Conservation (phyloP, 148 eudicot genomes). For the Silene conica region DNA sequence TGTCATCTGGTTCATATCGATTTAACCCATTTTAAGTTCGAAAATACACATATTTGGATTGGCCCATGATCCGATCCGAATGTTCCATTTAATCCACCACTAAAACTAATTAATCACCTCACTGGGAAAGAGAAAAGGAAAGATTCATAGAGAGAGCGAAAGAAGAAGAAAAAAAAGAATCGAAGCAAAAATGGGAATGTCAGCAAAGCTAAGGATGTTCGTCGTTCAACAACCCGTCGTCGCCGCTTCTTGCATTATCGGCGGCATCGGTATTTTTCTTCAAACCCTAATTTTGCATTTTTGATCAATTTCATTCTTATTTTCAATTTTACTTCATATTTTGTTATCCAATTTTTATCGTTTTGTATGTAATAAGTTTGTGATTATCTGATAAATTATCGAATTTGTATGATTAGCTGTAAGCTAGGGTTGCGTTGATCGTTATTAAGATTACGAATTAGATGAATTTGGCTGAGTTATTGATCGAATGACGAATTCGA, state of each 20-base stretch:
- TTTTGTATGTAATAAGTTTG: neutral
- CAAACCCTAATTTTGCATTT: constrained; percentile 23
- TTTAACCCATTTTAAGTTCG: too few relatives aligned
- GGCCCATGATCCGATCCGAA: too few relatives aligned
- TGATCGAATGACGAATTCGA: neutral
- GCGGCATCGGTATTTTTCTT: constrained; percentile 56
- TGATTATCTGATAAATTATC: neutral
- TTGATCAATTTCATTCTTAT: neutral
- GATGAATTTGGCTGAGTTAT: neutral
- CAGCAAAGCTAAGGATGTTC: constrained; percentile 68
- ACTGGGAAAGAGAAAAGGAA: neutral
- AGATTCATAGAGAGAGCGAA: neutral
- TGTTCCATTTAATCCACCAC: too few relatives aligned
- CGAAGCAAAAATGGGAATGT: constrained; percentile 47
- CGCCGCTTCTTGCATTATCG: constrained; percentile 80
- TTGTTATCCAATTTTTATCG: too few relatives aligned
- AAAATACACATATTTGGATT: too few relatives aligned
- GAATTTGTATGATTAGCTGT: neutral
- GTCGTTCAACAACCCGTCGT: constrained; percentile 86
- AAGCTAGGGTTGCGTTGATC: neutral
- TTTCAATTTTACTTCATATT: too few relatives aligned
- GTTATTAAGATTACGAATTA: neutral
- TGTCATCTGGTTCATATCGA: too few relatives aligned
- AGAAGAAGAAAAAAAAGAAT: neutral
- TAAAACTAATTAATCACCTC: too few relatives aligned